These are phyloP conservation scores for Rhexocercosporidium sp. DNA, from an alignment of 2,329 filamentous ascomycete genomes.

Conservation along the genomic window DNA sequence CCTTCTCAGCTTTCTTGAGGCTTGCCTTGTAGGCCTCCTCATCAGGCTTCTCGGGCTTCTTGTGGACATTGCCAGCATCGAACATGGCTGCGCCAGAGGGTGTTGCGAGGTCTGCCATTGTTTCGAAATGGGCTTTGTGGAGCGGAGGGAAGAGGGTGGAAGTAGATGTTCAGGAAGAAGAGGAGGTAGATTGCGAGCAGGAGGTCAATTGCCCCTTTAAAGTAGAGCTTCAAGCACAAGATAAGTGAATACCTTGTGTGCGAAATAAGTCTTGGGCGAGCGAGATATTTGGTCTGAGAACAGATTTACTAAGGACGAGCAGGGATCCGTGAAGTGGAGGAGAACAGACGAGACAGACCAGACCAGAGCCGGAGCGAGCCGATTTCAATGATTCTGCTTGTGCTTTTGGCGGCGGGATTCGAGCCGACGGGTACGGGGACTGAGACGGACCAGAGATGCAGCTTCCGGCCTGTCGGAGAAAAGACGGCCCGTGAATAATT, in stretches of 20 bases:
- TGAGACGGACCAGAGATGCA: not conserved
- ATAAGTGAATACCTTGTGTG: slow-evolving; percentile 36
- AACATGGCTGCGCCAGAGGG: slow-evolving; percentile 49
- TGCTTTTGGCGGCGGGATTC: not conserved
- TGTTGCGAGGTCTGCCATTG: slow-evolving; percentile 54
- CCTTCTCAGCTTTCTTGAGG: slow-evolving; percentile 84
- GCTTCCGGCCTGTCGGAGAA: not conserved
- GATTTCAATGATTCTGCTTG: not conserved
- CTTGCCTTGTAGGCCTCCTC: slow-evolving; percentile 82
- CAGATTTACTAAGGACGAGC: slow-evolving; percentile 13
- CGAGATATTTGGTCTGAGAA: slow-evolving; percentile 6
- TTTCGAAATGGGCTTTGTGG: slow-evolving; percentile 23
- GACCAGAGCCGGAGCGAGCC: too few relatives aligned
- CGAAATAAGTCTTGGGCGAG: slow-evolving; percentile 10
- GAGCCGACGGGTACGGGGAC: not conserved
- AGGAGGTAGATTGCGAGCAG: not conserved
- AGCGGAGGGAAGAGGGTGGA: not conserved
- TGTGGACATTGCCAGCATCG: slow-evolving; percentile 45
- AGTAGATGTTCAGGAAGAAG: not conserved
- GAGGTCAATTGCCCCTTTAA: slow-evolving; percentile 18
- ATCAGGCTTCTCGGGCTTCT: slow-evolving; percentile 85
- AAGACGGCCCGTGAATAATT: slow-evolving; percentile 9
- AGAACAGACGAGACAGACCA: not conserved
- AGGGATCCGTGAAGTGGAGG: not conserved
- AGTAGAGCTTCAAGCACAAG: slow-evolving; percentile 18